phyloP scores from a whole-genome alignment of 2,329 filamentous ascomycete species.

The Zalaria sp. region DNA sequence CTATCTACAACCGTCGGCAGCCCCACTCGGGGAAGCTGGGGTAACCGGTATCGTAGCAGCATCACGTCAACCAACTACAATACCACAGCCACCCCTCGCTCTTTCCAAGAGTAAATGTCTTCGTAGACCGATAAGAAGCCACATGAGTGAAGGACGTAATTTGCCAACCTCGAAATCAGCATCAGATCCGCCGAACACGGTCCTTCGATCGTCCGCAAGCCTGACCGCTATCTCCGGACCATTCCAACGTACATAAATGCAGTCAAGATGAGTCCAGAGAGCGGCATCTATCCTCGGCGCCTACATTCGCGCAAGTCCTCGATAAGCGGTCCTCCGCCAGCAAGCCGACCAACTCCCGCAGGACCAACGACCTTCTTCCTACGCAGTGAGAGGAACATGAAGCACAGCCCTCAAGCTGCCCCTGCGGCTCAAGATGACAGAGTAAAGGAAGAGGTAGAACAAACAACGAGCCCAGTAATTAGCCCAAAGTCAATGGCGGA shows the following conservation, averaged over 20 bases:
- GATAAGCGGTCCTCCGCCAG: constrained; percentile 4
- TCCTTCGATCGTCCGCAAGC: too few species aligned
- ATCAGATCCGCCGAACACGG: too few species aligned
- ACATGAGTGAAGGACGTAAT: too few species aligned
- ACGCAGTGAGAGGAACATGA: constrained; percentile 36
- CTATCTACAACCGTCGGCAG: too few species aligned
- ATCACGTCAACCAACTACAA: not conserved
- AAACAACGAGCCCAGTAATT: constrained; percentile 7
- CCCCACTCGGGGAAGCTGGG: not conserved
- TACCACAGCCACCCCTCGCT: not conserved
- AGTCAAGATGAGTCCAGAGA: not conserved
- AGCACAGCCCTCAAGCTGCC: constrained; percentile 14
- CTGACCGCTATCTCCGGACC: too few species aligned
- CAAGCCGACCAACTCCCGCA: constrained; percentile 16
- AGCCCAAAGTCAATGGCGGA: constrained; percentile 16
- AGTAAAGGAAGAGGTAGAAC: constrained; percentile 11
- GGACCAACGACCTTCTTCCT: constrained; percentile 47
- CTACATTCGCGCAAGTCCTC: constrained; percentile 8
- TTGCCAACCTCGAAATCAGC: too few species aligned
- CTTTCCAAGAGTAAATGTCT: too few species aligned
- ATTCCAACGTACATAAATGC: too few species aligned
- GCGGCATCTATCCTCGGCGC: not conserved
- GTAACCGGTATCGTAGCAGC: not conserved
- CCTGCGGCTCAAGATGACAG: constrained; percentile 1
- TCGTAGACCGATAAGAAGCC: too few species aligned